Base-by-base conservation (phyloP, 306 rosid species). In the Lagenaria siceraria region DNA sequence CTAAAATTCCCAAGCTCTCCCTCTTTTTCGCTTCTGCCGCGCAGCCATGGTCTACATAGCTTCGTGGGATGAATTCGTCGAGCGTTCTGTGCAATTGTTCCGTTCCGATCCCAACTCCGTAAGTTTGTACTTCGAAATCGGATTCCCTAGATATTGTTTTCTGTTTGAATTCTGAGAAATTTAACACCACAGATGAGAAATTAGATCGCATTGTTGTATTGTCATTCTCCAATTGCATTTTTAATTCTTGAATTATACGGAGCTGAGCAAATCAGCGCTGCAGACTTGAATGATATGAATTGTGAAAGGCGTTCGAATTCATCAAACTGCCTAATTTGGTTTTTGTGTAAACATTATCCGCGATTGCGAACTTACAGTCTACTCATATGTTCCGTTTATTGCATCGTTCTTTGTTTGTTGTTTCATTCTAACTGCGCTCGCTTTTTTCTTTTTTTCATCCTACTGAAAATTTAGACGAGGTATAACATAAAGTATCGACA, bases 51-150 rank as follows among this genome's bases (percentile, higher is more conserved):
- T 90, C 24, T 92, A 90, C 60, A 78, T 92, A 29, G 79, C 82
- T 24, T 86, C 85, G 27, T 92, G 97, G 96, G 97, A 92, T 51
- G 89, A 92, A 80, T 92, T 92, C 54, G 88, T 88, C 18, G 96
- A 92, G 31, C 90, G 93, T 81, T 90, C 97, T 77, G 87, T 92
- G 19, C 89, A 90, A 80, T n/a, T 92, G 81, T 92, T 90, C 87
- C 97, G 97, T 36, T 91, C 92, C 64, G 90, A 88, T 85, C 98
- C 97, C 53, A 81, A 88, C 73, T 85, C 97, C 62, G 97, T 91
- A 80, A 53, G 86, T 74, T 48, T 48, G 9, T 56, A 17, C 49
- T n/a, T 80, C 43, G 9, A 4, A 12, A 24, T 55, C 14, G 29
- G 4, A 19, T 55, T 53, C 10, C 36, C 27, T 18, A 70, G 46